Evolutionary conservation across 306 rosid genomes (phyloP).

Genomic region (Senna tora): DNA sequence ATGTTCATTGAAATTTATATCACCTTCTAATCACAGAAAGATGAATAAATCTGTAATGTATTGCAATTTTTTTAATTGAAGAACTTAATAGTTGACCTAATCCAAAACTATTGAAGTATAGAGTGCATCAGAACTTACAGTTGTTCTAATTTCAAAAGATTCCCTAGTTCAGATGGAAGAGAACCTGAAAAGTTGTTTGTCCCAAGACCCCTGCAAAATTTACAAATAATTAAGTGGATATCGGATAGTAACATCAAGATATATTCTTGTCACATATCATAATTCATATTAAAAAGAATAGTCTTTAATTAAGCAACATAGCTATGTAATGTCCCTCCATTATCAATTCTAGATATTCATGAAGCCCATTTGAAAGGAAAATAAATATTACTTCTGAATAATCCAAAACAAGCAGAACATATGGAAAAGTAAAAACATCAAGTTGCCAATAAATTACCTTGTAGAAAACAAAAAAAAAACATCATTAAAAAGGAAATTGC

Average conservation of each 20-base stretch:
- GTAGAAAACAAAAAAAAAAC: neutral
- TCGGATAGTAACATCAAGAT: neutral
- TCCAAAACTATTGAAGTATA: neutral
- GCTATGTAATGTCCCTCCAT: neutral
- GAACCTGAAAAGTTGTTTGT: constrained; percentile 78
- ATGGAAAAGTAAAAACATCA: neutral
- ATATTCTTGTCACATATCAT: neutral
- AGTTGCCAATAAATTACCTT: neutral
- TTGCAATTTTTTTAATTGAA: constrained; percentile 1
- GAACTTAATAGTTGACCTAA: neutral
- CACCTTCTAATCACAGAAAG: neutral
- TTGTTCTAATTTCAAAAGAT: constrained; percentile 49
- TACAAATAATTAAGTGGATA: constrained; percentile 11
- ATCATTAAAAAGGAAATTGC: neutral
- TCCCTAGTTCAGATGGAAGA: constrained; percentile 78
- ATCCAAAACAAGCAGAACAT: neutral
- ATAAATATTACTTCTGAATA: neutral
- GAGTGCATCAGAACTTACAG: constrained; percentile 53
- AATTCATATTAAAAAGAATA: constrained; percentile 3
- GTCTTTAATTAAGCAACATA: neutral
- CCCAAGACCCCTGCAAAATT: constrained; percentile 48
- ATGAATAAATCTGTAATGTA: neutral
- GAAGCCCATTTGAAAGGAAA: neutral
- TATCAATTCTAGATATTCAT: neutral
- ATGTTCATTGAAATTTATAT: constrained; percentile 35